These are phyloP conservation scores for Backusella australiensis DNA, from an alignment of 192 early-diverging fungal species.

Conservation along the genomic window DNA sequence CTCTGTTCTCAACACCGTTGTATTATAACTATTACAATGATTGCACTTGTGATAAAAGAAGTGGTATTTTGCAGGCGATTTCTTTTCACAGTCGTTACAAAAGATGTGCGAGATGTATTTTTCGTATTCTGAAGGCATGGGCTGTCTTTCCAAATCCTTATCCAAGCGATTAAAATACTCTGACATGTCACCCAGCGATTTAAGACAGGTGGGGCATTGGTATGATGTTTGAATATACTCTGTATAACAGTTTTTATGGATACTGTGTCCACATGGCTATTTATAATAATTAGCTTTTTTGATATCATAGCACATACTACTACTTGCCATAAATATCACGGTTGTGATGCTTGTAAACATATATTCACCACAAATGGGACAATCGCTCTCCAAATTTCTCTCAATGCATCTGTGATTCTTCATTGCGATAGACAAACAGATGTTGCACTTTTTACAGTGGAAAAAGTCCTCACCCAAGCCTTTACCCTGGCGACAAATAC, in stretches of 20 bases:
- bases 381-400: slow-evolving; percentile 86
- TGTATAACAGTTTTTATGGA: slow-evolving; percentile 84
- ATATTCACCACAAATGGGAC: slow-evolving; percentile 95
- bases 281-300: neutral
- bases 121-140: slow-evolving; percentile 90
- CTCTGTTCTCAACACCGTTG: slow-evolving; percentile 70
- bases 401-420: slow-evolving; percentile 91
- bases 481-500: slow-evolving; percentile 87
- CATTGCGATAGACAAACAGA: slow-evolving; percentile 79
- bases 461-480: slow-evolving; percentile 80
- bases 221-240: slow-evolving; percentile 88
- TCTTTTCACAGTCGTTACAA: slow-evolving; percentile 95
- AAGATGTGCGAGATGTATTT: slow-evolving; percentile 70
- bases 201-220: slow-evolving; percentile 93
- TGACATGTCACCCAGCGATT: slow-evolving; percentile 84
- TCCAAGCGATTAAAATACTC: slow-evolving; percentile 85
- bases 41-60: slow-evolving; percentile 96
- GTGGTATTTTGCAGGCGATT: slow-evolving; percentile 83
- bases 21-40: slow-evolving; percentile 88
- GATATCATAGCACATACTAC: neutral
- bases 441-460: slow-evolving; percentile 90
- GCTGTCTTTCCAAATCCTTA: slow-evolving; percentile 67
- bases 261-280: slow-evolving; percentile 88
- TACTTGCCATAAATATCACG: slow-evolving; percentile 79
- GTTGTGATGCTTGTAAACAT: slow-evolving; percentile 85